Base-by-base conservation (phyloP, 2,329 filamentous ascomycete species). In the Colletotrichum abscissum region DNA sequence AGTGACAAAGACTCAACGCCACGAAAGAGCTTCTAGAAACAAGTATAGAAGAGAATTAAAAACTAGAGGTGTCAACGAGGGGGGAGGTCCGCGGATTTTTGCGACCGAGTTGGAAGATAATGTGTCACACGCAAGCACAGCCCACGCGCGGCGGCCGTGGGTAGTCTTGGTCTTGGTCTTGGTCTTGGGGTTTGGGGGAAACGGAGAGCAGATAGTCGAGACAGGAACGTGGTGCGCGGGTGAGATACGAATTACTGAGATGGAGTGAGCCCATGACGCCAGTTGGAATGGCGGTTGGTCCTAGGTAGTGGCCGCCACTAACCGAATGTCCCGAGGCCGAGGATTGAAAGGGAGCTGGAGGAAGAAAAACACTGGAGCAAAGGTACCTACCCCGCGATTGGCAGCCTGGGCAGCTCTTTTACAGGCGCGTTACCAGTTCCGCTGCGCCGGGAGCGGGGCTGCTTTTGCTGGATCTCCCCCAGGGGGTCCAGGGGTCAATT, bases 241-340 rank as follows among this genome's bases (percentile, higher is more conserved):
- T 33, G 30, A 33, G 30, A 8, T 33, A 33, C 30, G 30, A 33
- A 33, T 33, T 33, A 33, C 30, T 8, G 30, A 33, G 30, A 33
- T 11, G 30, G 30, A 33, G 28, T 33, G 30, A 33, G 30, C 30
- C 30, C 63, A 68, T 63, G 46, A 71, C 67, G 56, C 67, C 67
- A 66, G 65, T 16, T 42, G 16, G 16, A 26, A 66, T 59, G 54
- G 59, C 60, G 42, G 59, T 56, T 64, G 46, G 35, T 58, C 33
- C 63, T 62, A 67, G 33, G 33, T 12, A 35, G 69, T 59, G 69
- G 69, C 73, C 73, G 73, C 62, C 56, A 33, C 69, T 69, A 74
- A 58, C 73, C 73, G 73, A 69, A 58, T 55, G 56, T 68, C 60
- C 73, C 65, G 73, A 74, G 64, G 73, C 69, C 63, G 63, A 72